Base-by-base conservation (phyloP, 345 rosid genomes). In the Schrenkiella parvula region DNA sequence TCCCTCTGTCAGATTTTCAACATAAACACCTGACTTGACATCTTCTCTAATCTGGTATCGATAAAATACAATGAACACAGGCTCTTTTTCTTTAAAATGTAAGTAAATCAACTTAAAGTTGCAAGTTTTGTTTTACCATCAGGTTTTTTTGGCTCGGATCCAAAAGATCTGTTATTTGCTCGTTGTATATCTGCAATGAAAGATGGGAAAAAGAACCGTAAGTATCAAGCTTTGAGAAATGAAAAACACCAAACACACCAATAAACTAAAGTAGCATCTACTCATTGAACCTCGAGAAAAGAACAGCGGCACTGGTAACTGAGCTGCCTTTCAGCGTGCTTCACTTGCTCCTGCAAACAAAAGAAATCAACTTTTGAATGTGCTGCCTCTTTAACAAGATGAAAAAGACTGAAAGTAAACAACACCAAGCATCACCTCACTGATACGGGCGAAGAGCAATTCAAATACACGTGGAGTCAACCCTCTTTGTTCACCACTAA, bases 281-380 rank as follows among this genome's bases (percentile, higher is more conserved):
- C 29, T 70, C 44, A 73, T 64, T 23, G 37, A 58, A 95, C 98
- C 98, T 95, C 97, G 10, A 95, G 95, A 81, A 95, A 88, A 18
- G 99, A 95, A 71, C 98, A 95, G 43, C 91, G 96, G 65, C 99
- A 95, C 73, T 90, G 99, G 77, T 95, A 95, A 35, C 82, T 85
- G 62, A 92, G 97, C 84, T 95, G 97, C 78, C 84, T 83, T 39
- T 85, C 95, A 2, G 82, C 83, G 55, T 95, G 95, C 75, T 83
- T 95, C 58, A 79, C 70, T 90, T 95, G 96, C 80, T 92, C 98
- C 99, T 95, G 78, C 51, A 80, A 64, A 28, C 22, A 71, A 73
- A 68, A 71, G 31, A 63, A 38, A 64, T 18, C 18, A 52, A 60
- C 7, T 34, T 52, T 9, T 61, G 23, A 53, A 52, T 35, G 28